A percentile compares a stretch with the other conserved stretches of the same genome.
Conservation (phyloP, 2,329 filamentous ascomycete genomes). For the Colletotrichum sp. region DNA sequence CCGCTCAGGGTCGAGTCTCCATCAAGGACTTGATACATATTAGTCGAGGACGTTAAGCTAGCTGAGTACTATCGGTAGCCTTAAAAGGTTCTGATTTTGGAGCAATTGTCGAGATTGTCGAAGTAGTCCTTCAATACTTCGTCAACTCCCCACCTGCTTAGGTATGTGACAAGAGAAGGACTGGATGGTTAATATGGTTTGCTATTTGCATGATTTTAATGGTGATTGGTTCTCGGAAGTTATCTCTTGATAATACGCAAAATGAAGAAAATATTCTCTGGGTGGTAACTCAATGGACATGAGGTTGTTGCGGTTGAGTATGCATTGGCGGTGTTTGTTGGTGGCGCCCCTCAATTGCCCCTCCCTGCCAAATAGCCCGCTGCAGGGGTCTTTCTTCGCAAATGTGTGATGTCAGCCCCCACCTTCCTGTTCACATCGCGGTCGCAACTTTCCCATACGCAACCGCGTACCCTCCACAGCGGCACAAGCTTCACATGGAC, state of each 20-base stretch:
- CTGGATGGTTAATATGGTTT: not conserved
- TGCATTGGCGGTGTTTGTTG: not conserved
- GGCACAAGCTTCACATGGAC: conserved; percentile 34
- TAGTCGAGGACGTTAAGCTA: not conserved
- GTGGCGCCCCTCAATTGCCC: conserved; percentile 16
- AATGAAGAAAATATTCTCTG: not conserved
- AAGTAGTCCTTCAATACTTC: not conserved
- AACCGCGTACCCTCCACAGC: conserved; percentile 25
- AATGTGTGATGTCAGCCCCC: conserved; percentile 22
- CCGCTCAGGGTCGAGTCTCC: not conserved
- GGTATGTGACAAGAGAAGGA: not conserved
- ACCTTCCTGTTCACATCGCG: conserved; percentile 13
- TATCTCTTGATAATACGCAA: not conserved
- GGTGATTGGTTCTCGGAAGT: not conserved
- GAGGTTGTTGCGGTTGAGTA: not conserved
- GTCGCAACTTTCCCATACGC: conserved; percentile 6
- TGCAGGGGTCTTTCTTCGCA: conserved; percentile 7
- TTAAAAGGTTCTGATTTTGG: not conserved
- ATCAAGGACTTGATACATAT: not conserved
- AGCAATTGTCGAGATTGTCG: not conserved
- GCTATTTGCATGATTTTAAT: not conserved
- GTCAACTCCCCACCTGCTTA: not conserved
- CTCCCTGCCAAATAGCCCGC: not conserved
- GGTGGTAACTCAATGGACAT: not conserved
- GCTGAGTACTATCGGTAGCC: not conserved